Percentiles rank a stretch among this genome's conserved stretches.
phyloP scores from a whole-genome alignment of 495 filamentous ascomycete genomes.

The Neurospora sp. region DNA sequence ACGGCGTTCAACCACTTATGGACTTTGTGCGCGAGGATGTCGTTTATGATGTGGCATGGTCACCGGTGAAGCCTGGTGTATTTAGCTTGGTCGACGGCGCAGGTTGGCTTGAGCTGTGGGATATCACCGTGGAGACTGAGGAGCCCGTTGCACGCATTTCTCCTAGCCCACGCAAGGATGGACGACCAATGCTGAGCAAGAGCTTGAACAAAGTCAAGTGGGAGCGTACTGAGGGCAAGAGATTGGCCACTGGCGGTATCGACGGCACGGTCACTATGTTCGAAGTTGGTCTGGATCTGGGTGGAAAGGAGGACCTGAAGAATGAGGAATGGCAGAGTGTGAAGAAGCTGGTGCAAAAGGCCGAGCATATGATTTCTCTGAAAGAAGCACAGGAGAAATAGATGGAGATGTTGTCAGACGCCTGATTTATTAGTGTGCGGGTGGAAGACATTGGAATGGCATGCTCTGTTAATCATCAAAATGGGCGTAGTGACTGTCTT shows the following conservation, averaged over 20 bases:
- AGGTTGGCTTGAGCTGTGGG: slow-evolving; percentile 92
- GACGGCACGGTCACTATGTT: slow-evolving; percentile 87
- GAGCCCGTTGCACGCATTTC: slow-evolving; percentile 71
- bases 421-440: neutral
- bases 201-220: slow-evolving; percentile 89
- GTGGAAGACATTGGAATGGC: neutral
- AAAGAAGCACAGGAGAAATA: neutral
- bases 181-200: slow-evolving; percentile 53
- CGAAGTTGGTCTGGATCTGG: slow-evolving; percentile 79
- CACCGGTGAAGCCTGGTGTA: slow-evolving; percentile 79
- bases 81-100: slow-evolving; percentile 91
- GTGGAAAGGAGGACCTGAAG: slow-evolving; percentile 66
- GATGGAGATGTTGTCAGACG: neutral
- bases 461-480: neutral
- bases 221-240: slow-evolving; percentile 80
- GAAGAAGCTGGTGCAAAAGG: slow-evolving; percentile 69
- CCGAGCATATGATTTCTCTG: slow-evolving; percentile 33
- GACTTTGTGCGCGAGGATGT: slow-evolving; percentile 90
- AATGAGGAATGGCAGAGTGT: slow-evolving; percentile 86
- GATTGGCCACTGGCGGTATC: slow-evolving; percentile 78
- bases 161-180: slow-evolving; percentile 52
- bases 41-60: slow-evolving; percentile 93
- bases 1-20: slow-evolving; percentile 57
- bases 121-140: slow-evolving; percentile 84
- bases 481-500: neutral